These are phyloP conservation scores for Eremothecium cymbalariae DNA, from an alignment of 1,139 yeast species.

Conservation along the genomic window DNA sequence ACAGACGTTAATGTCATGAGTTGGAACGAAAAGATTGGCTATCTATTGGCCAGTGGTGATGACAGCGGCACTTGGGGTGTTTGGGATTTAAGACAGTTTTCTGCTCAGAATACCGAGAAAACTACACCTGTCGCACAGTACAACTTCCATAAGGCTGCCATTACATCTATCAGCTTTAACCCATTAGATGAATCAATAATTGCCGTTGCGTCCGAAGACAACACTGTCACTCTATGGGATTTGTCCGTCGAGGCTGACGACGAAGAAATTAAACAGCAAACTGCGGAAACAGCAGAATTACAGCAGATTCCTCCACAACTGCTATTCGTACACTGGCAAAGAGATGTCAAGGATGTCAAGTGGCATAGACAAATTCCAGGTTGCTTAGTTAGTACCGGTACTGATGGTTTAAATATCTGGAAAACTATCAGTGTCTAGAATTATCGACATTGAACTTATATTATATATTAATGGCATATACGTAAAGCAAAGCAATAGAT, in stretches of 20 bases:
- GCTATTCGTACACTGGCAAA: slow-evolving; percentile 96
- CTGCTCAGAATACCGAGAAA: slow-evolving; percentile 38
- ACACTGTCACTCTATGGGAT: slow-evolving; percentile 96
- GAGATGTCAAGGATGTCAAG: slow-evolving; percentile 92
- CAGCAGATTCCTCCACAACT: slow-evolving; percentile 93
- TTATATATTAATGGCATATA: slow-evolving; percentile 6
- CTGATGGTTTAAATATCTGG: slow-evolving; percentile 92
- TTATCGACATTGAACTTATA: too few relatives aligned
- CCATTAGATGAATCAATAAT: slow-evolving; percentile 92
- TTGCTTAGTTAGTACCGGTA: slow-evolving; percentile 86
- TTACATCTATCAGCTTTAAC: slow-evolving; percentile 89
- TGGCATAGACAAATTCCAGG: slow-evolving; percentile 99
- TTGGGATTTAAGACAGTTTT: slow-evolving; percentile 92
- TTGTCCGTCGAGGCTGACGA: slow-evolving; percentile 95
- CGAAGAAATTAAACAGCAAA: slow-evolving; percentile 78
- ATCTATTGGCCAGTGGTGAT: slow-evolving; percentile 88
- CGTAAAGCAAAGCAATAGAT: not conserved
- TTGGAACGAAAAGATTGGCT: slow-evolving; percentile 85
- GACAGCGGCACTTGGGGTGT: slow-evolving; percentile 97
- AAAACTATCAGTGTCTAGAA: slow-evolving; percentile 82
- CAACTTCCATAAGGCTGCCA: slow-evolving; percentile 88
- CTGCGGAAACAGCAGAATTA: slow-evolving; percentile 60
- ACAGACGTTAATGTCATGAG: slow-evolving; percentile 92
- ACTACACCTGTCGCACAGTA: slow-evolving; percentile 79
- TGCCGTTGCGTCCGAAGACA: slow-evolving; percentile 94